Evolutionary conservation across 2,329 filamentous ascomycete genomes (phyloP).

Genomic region (Colletotrichum phormii): DNA sequence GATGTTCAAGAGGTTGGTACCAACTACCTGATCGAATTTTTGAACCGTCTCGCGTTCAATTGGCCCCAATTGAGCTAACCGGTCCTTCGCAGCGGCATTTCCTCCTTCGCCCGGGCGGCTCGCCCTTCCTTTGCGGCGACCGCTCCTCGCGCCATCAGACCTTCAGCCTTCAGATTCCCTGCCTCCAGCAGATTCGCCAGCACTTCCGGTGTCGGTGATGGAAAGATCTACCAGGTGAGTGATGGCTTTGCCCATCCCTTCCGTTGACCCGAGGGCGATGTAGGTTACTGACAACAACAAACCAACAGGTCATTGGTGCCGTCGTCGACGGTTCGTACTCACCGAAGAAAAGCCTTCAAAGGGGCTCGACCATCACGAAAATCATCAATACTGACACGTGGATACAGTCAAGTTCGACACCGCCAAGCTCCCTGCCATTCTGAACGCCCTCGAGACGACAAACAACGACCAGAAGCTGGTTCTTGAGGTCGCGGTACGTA

Average conservation of each 20-base stretch:
- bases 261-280: constrained; percentile 17
- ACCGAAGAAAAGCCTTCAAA: constrained; percentile 27
- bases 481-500: constrained; percentile 91
- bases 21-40: constrained; percentile 44
- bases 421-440: constrained; percentile 93
- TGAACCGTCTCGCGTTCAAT: constrained; percentile 51
- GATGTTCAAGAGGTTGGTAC: constrained; percentile 86
- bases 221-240: constrained; percentile 77
- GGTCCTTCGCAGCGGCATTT: constrained; percentile 69
- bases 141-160: constrained; percentile 67
- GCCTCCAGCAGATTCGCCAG: constrained; percentile 70
- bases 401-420: constrained; percentile 92
- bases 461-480: constrained; percentile 96
- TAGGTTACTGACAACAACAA: constrained; percentile 63
- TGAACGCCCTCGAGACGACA: constrained; percentile 92
- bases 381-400: constrained; percentile 20
- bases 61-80: constrained; percentile 64
- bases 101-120: constrained; percentile 71
- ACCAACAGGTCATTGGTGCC: constrained; percentile 93
- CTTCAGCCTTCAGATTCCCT: constrained; percentile 66
- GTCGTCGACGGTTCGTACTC: constrained; percentile 90
- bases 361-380: constrained; percentile 15
- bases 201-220: constrained; percentile 68
- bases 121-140: constrained; percentile 70
- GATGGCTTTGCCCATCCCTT: constrained; percentile 20